Evolutionary conservation across 768 basidiomycete species (phyloP).

Genomic region (Crassisporium funariophilum): DNA sequence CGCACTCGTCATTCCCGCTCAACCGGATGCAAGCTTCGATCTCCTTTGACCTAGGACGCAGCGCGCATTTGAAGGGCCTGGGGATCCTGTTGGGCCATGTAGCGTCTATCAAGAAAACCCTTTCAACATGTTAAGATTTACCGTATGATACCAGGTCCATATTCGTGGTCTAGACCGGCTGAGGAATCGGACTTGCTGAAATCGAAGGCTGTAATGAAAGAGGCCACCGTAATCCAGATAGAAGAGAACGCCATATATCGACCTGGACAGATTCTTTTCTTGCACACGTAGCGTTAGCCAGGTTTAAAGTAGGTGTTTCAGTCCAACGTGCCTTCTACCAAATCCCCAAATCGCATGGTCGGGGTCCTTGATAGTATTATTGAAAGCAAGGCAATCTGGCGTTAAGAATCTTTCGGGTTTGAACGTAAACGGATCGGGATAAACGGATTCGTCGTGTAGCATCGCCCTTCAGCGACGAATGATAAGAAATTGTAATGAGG

Average conservation of each 20-base stretch:
- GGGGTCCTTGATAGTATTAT: conserved; percentile 25
- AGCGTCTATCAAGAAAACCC: not conserved
- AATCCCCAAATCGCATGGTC: conserved; percentile 32
- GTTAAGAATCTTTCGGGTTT: conserved; percentile 39
- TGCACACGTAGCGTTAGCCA: not conserved
- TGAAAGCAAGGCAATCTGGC: conserved; percentile 19
- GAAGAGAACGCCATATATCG: conserved; percentile 23
- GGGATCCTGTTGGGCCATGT: conserved; percentile 7
- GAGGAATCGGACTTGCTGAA: conserved; percentile 15
- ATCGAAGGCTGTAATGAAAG: conserved; percentile 21
- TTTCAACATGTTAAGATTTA: conserved; percentile 4
- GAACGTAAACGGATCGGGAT: conserved; percentile 40
- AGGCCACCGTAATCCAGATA: conserved; percentile 24
- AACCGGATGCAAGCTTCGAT: conserved; percentile 14
- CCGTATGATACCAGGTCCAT: conserved; percentile 16
- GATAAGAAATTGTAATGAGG: not conserved
- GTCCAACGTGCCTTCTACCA: conserved; percentile 23
- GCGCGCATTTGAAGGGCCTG: conserved; percentile 17
- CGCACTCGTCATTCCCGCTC: too few species aligned
- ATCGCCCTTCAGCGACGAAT: conserved; percentile 37
- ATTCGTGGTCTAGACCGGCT: conserved; percentile 9
- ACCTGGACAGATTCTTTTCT: conserved; percentile 21
- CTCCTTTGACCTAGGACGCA: conserved; percentile 14
- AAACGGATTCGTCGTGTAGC: conserved; percentile 37
- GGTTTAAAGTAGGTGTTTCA: not conserved